Conservation (phyloP, 202 grass and related monocot species). For the Cymbopogon flexuosus region DNA sequence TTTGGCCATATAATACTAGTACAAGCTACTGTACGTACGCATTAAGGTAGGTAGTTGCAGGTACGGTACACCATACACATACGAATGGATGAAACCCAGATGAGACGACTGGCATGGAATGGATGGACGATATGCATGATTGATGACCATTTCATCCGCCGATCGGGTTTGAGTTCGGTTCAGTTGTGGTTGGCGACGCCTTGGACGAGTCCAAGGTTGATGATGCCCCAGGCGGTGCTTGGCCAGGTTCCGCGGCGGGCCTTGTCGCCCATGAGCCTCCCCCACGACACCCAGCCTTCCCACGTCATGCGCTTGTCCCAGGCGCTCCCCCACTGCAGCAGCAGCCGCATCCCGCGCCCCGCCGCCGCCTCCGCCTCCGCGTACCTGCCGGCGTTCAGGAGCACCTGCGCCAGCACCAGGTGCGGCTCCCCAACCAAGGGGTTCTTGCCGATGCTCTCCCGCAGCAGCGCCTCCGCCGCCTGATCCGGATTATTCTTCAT, state of each 20-base stretch:
- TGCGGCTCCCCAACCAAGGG: constrained; percentile 62
- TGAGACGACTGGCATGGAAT: too few species aligned
- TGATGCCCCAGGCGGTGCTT: constrained; percentile 40
- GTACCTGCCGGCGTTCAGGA: constrained; percentile 38
- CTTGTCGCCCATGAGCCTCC: constrained; percentile 42
- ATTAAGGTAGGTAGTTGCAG: too few species aligned
- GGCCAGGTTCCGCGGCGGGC: constrained; percentile 43
- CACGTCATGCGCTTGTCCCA: constrained; percentile 77
- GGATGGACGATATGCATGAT: too few species aligned
- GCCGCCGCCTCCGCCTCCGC: constrained; percentile 37
- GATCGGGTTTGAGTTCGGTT: neutral
- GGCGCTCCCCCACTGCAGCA: constrained; percentile 65
- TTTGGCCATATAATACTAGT: too few species aligned
- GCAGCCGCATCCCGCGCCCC: constrained; percentile 35
- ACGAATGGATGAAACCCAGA: too few species aligned
- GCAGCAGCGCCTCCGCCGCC: constrained; percentile 29
- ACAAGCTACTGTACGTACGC: too few species aligned
- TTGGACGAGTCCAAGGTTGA: constrained; percentile 63
- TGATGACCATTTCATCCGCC: too few species aligned
- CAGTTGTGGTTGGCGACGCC: neutral
- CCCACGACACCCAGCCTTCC: constrained; percentile 74
- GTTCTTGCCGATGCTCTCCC: constrained; percentile 49
- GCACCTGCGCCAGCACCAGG: constrained; percentile 52
- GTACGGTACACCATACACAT: too few species aligned
- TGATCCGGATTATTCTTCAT: too few species aligned